A percentile compares a stretch with the other conserved stretches of the same genome.
Conservation (phyloP, 495 filamentous ascomycete species). For the Neurospora africana region DNA sequence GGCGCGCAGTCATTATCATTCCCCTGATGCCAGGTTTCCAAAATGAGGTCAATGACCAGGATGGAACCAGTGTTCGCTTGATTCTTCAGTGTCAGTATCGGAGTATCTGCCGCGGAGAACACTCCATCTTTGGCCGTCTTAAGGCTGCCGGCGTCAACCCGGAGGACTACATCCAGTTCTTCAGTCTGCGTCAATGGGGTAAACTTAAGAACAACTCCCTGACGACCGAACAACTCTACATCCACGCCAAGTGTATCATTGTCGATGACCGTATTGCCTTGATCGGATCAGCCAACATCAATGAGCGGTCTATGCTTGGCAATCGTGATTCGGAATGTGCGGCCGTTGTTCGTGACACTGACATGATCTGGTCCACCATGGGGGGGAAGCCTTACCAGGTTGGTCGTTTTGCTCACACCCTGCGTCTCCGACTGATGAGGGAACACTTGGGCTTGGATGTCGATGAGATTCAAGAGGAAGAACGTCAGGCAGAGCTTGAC, state of each 20-base stretch:
- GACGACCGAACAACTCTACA: conserved; percentile 95
- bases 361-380: conserved; percentile 91
- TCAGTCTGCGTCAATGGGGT: conserved; percentile 85
- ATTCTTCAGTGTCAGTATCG: conserved; percentile 98
- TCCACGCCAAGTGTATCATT: conserved; percentile 95
- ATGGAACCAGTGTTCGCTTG: conserved; percentile 84
- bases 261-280: conserved; percentile 90
- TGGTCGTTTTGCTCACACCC: conserved; percentile 82
- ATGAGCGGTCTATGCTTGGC: conserved; percentile 93
- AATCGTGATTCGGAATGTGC: conserved; percentile 87
- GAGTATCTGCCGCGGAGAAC: conserved; percentile 89
- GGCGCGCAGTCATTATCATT: conserved; percentile 90
- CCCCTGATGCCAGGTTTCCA: conserved; percentile 97
- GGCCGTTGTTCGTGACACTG: conserved; percentile 82
- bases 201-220: conserved; percentile 74
- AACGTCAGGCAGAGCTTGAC: conserved; percentile 47
- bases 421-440: conserved; percentile 89
- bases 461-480: conserved; percentile 79
- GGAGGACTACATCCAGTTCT: conserved; percentile 95
- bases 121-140: conserved; percentile 83
- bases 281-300: conserved; percentile 98
- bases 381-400: conserved; percentile 78
- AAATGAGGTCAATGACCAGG: conserved; percentile 87
- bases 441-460: conserved; percentile 95
- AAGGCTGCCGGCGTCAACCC: conserved; percentile 79